phyloP scores from a whole-genome alignment of 208 protist genomes.

The Paratrypanosoma confusum region DNA sequence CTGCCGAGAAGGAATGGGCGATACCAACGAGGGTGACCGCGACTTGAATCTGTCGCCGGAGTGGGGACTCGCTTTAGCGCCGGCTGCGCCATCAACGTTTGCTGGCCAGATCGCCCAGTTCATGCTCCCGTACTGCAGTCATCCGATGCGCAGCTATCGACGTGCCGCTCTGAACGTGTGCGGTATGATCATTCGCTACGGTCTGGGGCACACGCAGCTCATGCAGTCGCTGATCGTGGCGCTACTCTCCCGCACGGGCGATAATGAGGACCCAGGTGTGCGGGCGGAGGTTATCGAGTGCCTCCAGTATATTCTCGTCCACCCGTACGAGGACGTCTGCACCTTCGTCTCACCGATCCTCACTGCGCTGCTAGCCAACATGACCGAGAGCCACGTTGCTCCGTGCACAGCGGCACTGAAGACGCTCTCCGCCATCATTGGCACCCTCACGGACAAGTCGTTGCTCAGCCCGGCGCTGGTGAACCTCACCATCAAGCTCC shows the following conservation, averaged over 20 bases:
- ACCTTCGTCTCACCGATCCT: conserved; percentile 7
- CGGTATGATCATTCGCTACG: conserved; percentile 9
- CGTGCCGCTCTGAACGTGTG: conserved; percentile 3
- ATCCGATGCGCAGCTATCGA: conserved; percentile 2
- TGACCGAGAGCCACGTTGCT: not conserved
- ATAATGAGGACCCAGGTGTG: conserved; percentile 6
- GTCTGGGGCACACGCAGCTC: not conserved
- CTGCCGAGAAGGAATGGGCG: conserved; percentile 3
- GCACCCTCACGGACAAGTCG: conserved; percentile 1
- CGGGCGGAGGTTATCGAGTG: conserved; percentile 2
- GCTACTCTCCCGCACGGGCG: conserved; percentile 10
- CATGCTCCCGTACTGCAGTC: conserved; percentile 7
- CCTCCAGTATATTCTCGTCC: conserved; percentile 6
- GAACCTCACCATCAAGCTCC: conserved; percentile 1
- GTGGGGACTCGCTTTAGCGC: conserved; percentile 1
- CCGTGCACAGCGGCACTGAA: conserved; percentile 6
- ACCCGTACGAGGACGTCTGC: conserved; percentile 7
- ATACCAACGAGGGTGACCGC: conserved; percentile 6
- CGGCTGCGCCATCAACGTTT: conserved; percentile 2
- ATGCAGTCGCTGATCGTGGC: conserved; percentile 3
- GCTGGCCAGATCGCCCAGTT: conserved; percentile 9
- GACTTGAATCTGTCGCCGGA: conserved; percentile 1
- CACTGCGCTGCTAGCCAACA: conserved; percentile 3
- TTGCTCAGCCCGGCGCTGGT: conserved; percentile 5
- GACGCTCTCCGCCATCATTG: conserved; percentile 1